A percentile compares a stretch with the other conserved stretches of the same genome.
phyloP scores from a whole-genome alignment of 2,329 filamentous ascomycete genomes.

The Talaromyces sp. region DNA sequence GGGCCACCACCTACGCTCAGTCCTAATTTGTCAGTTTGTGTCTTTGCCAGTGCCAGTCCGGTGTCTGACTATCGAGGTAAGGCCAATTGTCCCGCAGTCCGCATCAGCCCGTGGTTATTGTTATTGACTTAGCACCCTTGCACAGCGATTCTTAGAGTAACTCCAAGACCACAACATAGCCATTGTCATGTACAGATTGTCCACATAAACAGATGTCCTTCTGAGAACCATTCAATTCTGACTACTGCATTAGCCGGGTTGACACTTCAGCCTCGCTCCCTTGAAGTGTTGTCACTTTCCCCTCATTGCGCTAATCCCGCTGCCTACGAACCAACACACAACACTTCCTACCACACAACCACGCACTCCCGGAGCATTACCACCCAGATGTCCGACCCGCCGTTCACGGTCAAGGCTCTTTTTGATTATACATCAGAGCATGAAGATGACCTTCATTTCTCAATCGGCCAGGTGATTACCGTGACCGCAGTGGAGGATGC shows the following conservation, averaged over 20 bases:
- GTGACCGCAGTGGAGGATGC: constrained; percentile 89
- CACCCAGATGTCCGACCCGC: constrained; percentile 63
- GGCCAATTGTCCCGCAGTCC: constrained; percentile 10
- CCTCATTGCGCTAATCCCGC: constrained; percentile 19
- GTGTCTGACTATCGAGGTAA: constrained; percentile 6
- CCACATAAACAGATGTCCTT: neutral
- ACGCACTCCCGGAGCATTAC: constrained; percentile 20
- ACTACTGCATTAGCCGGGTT: neutral
- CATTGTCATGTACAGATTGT: neutral
- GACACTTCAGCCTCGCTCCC: neutral
- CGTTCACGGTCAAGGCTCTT: constrained; percentile 92
- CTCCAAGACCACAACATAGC: constrained; percentile 1
- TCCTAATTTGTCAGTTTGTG: neutral
- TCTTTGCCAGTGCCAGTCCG: neutral
- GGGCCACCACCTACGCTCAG: neutral
- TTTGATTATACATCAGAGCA: constrained; percentile 92
- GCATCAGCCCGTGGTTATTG: constrained; percentile 2
- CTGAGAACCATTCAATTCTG: neutral
- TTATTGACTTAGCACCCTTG: neutral
- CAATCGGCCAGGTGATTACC: constrained; percentile 81
- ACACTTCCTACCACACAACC: neutral
- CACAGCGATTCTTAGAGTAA: neutral
- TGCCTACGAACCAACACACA: constrained; percentile 12
- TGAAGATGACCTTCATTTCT: constrained; percentile 90
- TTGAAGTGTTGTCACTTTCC: constrained; percentile 12